Percentiles rank a stretch among this genome's conserved stretches.
Conservation (phyloP, 2,329 filamentous ascomycete genomes). For the Nemania bipapillata region DNA sequence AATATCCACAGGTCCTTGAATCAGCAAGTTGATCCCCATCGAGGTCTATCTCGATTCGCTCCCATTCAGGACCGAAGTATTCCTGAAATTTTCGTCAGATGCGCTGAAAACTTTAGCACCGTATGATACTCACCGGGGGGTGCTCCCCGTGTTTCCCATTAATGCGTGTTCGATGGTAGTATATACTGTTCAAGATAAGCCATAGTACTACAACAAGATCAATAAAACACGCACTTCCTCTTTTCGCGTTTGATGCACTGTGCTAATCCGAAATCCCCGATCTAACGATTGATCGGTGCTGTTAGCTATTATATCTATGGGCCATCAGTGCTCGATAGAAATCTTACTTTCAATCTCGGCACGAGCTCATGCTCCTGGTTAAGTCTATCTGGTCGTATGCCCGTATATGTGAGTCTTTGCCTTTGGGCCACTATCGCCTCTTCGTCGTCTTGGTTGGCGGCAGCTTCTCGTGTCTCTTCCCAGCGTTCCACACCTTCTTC, state of each 20-base stretch:
- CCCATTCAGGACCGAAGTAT: slow-evolving; percentile 43
- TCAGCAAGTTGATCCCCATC: slow-evolving; percentile 32
- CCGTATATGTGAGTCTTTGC: not conserved
- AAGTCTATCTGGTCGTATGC: slow-evolving; percentile 13
- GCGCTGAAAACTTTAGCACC: not conserved
- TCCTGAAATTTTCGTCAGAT: slow-evolving; percentile 20
- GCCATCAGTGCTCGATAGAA: not conserved
- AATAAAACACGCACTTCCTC: slow-evolving; percentile 38
- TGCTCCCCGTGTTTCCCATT: slow-evolving; percentile 27
- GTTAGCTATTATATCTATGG: not conserved
- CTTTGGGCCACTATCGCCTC: too few relatives aligned
- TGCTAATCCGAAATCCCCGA: slow-evolving; percentile 44
- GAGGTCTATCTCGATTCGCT: not conserved
- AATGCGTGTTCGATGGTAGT: slow-evolving; percentile 28
- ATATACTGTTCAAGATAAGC: slow-evolving; percentile 32
- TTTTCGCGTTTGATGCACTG: slow-evolving; percentile 36
- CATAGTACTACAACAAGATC: not conserved
- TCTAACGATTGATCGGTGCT: slow-evolving; percentile 16
- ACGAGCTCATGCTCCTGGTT: slow-evolving; percentile 32
- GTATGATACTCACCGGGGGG: slow-evolving; percentile 39
- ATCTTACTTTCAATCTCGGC: slow-evolving; percentile 38
- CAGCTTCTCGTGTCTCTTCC: not conserved
- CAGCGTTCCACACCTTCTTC: not conserved
- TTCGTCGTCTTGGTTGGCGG: not conserved
- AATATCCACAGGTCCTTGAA: slow-evolving; percentile 37